A percentile compares a stretch with the other conserved stretches of the same genome.
These are phyloP conservation scores for Helminthosporium solani DNA, from an alignment of 2,329 filamentous ascomycete genomes.

Conservation along the genomic window DNA sequence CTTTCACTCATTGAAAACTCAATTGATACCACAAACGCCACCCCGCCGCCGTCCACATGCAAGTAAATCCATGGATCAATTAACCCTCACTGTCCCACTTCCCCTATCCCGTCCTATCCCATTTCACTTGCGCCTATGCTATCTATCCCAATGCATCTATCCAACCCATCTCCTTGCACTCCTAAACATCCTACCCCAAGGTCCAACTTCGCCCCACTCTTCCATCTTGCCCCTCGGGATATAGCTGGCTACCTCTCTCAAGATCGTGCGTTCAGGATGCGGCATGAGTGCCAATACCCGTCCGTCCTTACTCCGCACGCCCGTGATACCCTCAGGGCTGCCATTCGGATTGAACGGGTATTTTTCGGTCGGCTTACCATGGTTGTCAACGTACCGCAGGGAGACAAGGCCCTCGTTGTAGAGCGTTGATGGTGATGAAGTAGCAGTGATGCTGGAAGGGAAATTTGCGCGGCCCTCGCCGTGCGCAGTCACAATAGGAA, in stretches of 20 bases:
- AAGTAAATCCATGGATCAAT: neutral
- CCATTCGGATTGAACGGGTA: constrained; percentile 94
- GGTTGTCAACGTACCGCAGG: constrained; percentile 84
- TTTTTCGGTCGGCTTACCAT: constrained; percentile 68
- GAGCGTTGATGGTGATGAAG: constrained; percentile 52
- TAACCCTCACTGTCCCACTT: neutral
- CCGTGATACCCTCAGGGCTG: constrained; percentile 77
- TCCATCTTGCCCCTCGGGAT: constrained; percentile 61
- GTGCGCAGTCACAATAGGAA: constrained; percentile 87
- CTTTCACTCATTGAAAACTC: no score
- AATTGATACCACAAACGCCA: neutral
- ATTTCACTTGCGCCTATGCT: neutral
- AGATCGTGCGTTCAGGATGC: constrained; percentile 85
- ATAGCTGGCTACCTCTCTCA: constrained; percentile 77
- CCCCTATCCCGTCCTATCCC: neutral
- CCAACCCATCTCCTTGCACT: constrained; percentile 88
- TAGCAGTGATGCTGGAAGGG: constrained; percentile 39
- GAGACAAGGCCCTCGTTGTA: constrained; percentile 69
- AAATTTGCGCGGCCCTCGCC: constrained; percentile 79
- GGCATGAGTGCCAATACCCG: constrained; percentile 89
- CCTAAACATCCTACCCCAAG: constrained; percentile 84
- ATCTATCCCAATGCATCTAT: constrained; percentile 38
- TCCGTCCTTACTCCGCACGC: constrained; percentile 74
- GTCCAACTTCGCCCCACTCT: constrained; percentile 77
- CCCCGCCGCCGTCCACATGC: neutral